Evolutionary conservation across 257 asterid species (phyloP), one percentile per base, ranked within the genome.

Genomic region (Cordia subcordata): DNA sequence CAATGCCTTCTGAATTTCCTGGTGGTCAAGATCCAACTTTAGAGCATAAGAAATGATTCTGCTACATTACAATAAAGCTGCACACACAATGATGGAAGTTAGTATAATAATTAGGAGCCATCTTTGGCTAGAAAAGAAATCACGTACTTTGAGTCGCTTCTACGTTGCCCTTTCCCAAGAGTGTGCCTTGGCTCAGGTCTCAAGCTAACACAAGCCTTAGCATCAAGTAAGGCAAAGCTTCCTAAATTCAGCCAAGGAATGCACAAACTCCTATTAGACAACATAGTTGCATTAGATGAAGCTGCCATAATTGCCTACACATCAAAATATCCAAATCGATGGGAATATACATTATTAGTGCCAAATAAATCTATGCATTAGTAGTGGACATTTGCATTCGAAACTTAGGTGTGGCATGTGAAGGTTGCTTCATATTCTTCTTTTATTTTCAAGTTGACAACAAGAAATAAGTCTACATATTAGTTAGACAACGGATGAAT

Each of bases 121-220:
- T 42, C 14, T 42, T 42, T 42, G 47, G 47, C 47, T 8, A 42
- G 10, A 42, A 42, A 10, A 14, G 47, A 42, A 2, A n/a, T 42
- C 10, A 8, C 47, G 10, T 42, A 42, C 47, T 42, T 42, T 42
- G 47, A 42, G 47, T 14, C 4, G 15, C 57, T 20, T 57, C 80
- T 73, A 75, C 6, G 80, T 77, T 38, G 42, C 27, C n/a, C 75
- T 74, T 68, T 55, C 68, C 18, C 65, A 50, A 63, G 42, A 72
- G 61, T 64, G 78, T 58, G 75, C 78, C 64, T 64, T 60, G 14
- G 70, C 44, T 42, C 64, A 71, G 3, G 78, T 15, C 12, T 12
- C 65, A 72, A 13, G 11, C 32, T 19, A 16, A 68, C 38, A 51
- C 76, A 72, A 10, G 58, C 68, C 68, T 61, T 57, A 38, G 73